phyloP scores from a whole-genome alignment of 2,329 filamentous ascomycete genomes.

The Beauveria bassiana region DNA sequence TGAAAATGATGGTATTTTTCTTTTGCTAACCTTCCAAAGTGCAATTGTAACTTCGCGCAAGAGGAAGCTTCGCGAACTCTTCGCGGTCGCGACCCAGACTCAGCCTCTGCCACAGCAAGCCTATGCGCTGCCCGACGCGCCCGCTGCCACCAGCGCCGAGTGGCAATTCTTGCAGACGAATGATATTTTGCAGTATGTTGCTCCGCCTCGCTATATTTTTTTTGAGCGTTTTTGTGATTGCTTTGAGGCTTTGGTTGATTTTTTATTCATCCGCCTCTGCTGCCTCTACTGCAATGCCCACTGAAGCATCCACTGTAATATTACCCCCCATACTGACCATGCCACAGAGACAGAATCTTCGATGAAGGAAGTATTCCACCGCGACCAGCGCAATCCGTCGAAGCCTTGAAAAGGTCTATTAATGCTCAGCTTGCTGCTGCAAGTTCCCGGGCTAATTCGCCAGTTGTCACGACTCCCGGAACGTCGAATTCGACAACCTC shows the following conservation, averaged over 20 bases:
- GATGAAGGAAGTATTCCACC: slow-evolving; percentile 46
- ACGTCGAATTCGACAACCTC: neutral
- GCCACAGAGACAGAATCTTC: slow-evolving; percentile 32
- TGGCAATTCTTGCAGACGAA: slow-evolving; percentile 47
- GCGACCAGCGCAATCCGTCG: slow-evolving; percentile 37
- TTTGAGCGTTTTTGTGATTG: slow-evolving; percentile 10
- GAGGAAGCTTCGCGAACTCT: slow-evolving; percentile 84
- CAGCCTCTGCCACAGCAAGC: slow-evolving; percentile 52
- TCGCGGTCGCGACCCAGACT: slow-evolving; percentile 65
- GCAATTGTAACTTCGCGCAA: slow-evolving; percentile 77
- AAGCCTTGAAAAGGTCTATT: slow-evolving; percentile 33
- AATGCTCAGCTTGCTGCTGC: slow-evolving; percentile 5
- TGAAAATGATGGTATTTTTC: slow-evolving; percentile 36
- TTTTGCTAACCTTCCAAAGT: slow-evolving; percentile 42
- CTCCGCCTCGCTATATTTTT: neutral
- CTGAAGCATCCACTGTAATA: slow-evolving; percentile 10
- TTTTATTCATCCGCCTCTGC: slow-evolving; percentile 17
- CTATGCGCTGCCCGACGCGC: slow-evolving; percentile 50
- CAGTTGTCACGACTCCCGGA: neutral
- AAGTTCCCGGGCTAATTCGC: neutral
- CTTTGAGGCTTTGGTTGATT: neutral
- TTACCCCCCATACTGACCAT: neutral
- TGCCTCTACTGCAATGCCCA: slow-evolving; percentile 4
- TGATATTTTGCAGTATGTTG: slow-evolving; percentile 53
- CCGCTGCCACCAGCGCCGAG: slow-evolving; percentile 43